Evolutionary conservation across 2,329 filamentous ascomycete species (phyloP).

Genomic region (Calonectria naviculata): DNA sequence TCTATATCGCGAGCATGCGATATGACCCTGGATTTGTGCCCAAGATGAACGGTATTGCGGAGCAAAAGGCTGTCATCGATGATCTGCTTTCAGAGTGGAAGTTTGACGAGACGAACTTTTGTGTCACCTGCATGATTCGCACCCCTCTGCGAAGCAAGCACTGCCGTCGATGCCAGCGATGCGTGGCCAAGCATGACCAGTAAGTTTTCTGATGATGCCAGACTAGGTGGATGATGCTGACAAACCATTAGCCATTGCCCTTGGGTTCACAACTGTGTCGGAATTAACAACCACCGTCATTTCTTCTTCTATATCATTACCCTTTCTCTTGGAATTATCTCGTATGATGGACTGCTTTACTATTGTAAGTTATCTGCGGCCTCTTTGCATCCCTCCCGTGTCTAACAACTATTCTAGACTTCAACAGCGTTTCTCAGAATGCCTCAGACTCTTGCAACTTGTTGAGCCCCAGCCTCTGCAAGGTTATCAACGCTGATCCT

Average conservation of each 20-base stretch:
- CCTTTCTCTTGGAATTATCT: constrained; percentile 79
- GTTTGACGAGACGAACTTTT: constrained; percentile 95
- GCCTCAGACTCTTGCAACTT: constrained; percentile 75
- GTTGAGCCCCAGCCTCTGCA: constrained; percentile 80
- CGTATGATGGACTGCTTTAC: constrained; percentile 78
- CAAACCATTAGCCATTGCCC: constrained; percentile 81
- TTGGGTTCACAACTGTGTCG: constrained; percentile 97
- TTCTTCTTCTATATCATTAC: constrained; percentile 91
- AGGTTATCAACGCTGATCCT: constrained; percentile 80
- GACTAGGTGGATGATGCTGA: constrained; percentile 27
- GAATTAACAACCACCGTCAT: constrained; percentile 94
- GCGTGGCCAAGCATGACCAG: constrained; percentile 97
- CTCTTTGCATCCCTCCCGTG: background rate
- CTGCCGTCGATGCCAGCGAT: constrained; percentile 90
- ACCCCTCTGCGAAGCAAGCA: constrained; percentile 96
- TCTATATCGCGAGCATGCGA: constrained; percentile 87
- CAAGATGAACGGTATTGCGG: constrained; percentile 87
- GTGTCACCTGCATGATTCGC: constrained; percentile 92
- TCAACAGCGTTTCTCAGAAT: constrained; percentile 66
- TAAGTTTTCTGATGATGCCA: constrained; percentile 58
- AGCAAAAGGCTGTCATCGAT: constrained; percentile 90
- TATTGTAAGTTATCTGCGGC: constrained; percentile 67
- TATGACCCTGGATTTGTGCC: constrained; percentile 94
- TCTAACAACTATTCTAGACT: constrained; percentile 60
- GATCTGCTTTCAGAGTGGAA: constrained; percentile 87